Percentiles rank a stretch among this genome's conserved stretches.
These are phyloP conservation scores for Syncephalastrum racemosum DNA, from an alignment of 371 early-diverging fungal genomes.

Conservation along the genomic window DNA sequence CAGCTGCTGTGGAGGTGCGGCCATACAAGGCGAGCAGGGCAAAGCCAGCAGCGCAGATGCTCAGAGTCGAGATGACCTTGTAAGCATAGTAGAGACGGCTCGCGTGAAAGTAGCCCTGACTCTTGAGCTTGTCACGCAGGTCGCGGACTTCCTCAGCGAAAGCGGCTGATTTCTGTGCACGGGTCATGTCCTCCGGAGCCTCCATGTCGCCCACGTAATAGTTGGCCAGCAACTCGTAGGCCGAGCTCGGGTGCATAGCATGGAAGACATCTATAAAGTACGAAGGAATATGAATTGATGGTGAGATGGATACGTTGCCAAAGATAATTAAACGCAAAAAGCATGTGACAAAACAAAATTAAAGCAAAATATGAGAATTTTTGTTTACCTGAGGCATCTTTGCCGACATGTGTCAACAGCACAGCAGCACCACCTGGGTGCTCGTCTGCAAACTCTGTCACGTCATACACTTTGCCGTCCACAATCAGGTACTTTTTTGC, in stretches of 20 bases:
- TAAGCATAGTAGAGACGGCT: slow-evolving; percentile 67
- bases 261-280: slow-evolving; percentile 73
- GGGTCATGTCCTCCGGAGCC: slow-evolving; percentile 11
- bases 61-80: slow-evolving; percentile 62
- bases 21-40: slow-evolving; percentile 54
- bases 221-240: slow-evolving; percentile 73
- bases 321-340: not conserved
- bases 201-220: slow-evolving; percentile 79
- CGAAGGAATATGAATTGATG: slow-evolving; percentile 3
- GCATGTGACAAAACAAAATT: too few species aligned
- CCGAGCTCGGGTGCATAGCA: slow-evolving; percentile 77
- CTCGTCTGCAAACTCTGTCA: slow-evolving; percentile 75
- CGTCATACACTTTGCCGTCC: slow-evolving; percentile 85
- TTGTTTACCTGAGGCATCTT: slow-evolving; percentile 74
- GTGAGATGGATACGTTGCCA: not conserved
- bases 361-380: slow-evolving; percentile 2
- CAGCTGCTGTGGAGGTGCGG: slow-evolving; percentile 51
- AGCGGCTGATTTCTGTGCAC: slow-evolving; percentile 20
- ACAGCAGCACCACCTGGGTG: slow-evolving; percentile 86
- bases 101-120: slow-evolving; percentile 70
- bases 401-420: slow-evolving; percentile 75
- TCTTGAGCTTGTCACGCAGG: slow-evolving; percentile 57
- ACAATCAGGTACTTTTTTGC: slow-evolving; percentile 69
- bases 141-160: slow-evolving; percentile 67
- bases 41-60: slow-evolving; percentile 54